Base-by-base conservation (phyloP, 192 early-diverging fungal genomes). In the Entophlyctis luteolus region DNA sequence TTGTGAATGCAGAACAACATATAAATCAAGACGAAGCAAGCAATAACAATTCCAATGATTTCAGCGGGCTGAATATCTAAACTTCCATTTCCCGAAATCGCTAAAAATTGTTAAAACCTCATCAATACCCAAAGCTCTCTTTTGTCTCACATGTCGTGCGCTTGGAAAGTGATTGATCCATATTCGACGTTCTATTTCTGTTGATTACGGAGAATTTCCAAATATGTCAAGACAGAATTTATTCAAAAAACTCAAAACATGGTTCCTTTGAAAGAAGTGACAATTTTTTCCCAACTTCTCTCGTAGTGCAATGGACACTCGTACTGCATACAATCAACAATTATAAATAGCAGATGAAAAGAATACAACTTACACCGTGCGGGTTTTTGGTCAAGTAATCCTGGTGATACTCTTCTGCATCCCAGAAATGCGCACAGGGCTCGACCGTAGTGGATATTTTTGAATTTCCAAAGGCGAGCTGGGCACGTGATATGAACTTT, bases 351-450 rank as follows among this genome's bases (percentile, higher is more conserved):
- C 10, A 45, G n/a, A 45, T 14, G 12, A n/a, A 10, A n/a, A 45
- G 42, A 45, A 45, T 14, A 45, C 42, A n/a, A 45, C 42, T n/a
- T 62, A 91, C 90, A 31, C 90, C 91, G 20, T 77, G 62, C 54
- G 91, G 91, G 77, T 92, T 89, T 66, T 84, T 86, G 55, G 80
- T 77, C 55, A 93, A 75, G 50, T 92, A 93, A 47, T 79, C 73
- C 72, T 96, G 49, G 22, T 52, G 49, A 0, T 52, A 52, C 29
- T 52, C 49, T 28, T 52, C 49, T 28, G 90, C 95, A 48, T 88
- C 83, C 70, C 84, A 93, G 75, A 91, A 97, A 25, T 57, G 73
- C 32, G 79, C 79, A 3, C 87, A 84, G 0, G 85, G 81, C 49
- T 81, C 76, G 58, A 97, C 87, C 71, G 1, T 92, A 87, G 48